Evolutionary conservation across 1,284 basidiomycete species (phyloP).

Genomic region (Moniliella sp.): DNA sequence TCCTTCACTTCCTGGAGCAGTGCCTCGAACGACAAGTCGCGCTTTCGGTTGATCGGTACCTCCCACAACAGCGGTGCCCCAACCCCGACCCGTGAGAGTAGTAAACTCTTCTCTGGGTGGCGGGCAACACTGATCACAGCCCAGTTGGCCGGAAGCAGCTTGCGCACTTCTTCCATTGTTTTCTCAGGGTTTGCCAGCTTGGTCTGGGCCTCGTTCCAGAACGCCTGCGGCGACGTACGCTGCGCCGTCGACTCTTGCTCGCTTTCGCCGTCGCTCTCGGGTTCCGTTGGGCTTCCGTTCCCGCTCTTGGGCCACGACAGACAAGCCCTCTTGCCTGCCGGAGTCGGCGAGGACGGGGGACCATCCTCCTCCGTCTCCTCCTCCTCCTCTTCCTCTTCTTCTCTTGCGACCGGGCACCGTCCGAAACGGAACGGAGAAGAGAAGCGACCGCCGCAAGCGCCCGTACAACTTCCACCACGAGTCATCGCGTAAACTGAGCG

Average conservation of each 20-base stretch:
- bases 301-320: too few species aligned
- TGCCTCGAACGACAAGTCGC: background rate
- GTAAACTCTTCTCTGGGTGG: background rate
- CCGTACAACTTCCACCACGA: too few species aligned
- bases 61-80: background rate
- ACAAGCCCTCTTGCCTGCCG: too few species aligned
- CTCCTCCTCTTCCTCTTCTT: too few species aligned
- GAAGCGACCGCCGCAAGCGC: too few species aligned
- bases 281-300: background rate
- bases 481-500: too few species aligned
- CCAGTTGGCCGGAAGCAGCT: background rate
- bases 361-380: too few species aligned
- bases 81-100: background rate
- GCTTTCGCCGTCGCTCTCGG: background rate
- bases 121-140: background rate
- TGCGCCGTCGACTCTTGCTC: background rate
- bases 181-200: too few species aligned
- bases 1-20: background rate
- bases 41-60: background rate
- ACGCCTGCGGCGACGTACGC: background rate
- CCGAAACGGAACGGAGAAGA: too few species aligned
- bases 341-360: too few species aligned
- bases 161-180: background rate
- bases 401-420: too few species aligned
- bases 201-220: background rate